Evolutionary conservation across 768 basidiomycete species (phyloP).

Genomic region (Boletus pseudo-olivaceus): DNA sequence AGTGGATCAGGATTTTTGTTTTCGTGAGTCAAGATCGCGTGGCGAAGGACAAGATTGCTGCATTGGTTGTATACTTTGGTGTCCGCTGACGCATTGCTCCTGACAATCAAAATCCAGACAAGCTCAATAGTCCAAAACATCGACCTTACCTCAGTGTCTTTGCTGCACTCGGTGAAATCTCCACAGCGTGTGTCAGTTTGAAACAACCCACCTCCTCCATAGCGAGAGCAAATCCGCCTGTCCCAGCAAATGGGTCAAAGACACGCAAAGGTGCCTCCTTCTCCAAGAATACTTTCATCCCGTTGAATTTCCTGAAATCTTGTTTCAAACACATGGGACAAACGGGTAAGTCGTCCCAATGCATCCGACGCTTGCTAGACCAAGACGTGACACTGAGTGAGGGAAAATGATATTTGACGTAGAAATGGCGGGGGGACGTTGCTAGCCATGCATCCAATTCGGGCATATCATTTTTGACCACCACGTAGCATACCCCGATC

Average conservation of each 20-base stretch:
- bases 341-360: constrained; percentile 36
- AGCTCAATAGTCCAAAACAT: not conserved
- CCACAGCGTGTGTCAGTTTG: constrained; percentile 61
- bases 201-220: constrained; percentile 54
- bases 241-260: constrained; percentile 44
- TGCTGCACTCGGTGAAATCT: constrained; percentile 75
- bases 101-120: constrained; percentile 7
- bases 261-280: constrained; percentile 27
- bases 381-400: constrained; percentile 38
- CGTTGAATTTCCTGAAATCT: constrained; percentile 30
- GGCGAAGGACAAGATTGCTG: constrained; percentile 57
- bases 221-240: constrained; percentile 60
- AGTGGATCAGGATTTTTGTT: constrained; percentile 41
- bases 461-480: constrained; percentile 32
- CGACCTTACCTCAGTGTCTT: constrained; percentile 52
- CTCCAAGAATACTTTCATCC: constrained; percentile 32
- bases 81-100: constrained; percentile 50
- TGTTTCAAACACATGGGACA: constrained; percentile 44
- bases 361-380: constrained; percentile 33
- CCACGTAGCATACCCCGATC: constrained; percentile 47
- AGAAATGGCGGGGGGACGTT: constrained; percentile 57
- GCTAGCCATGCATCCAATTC: constrained; percentile 46
- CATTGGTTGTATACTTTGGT: constrained; percentile 68
- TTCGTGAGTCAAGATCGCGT: constrained; percentile 51
- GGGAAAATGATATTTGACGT: constrained; percentile 49